Percentiles rank a stretch among this genome's conserved stretches.
Conservation (phyloP, 305 asterid species). For the Andrographis paniculata region DNA sequence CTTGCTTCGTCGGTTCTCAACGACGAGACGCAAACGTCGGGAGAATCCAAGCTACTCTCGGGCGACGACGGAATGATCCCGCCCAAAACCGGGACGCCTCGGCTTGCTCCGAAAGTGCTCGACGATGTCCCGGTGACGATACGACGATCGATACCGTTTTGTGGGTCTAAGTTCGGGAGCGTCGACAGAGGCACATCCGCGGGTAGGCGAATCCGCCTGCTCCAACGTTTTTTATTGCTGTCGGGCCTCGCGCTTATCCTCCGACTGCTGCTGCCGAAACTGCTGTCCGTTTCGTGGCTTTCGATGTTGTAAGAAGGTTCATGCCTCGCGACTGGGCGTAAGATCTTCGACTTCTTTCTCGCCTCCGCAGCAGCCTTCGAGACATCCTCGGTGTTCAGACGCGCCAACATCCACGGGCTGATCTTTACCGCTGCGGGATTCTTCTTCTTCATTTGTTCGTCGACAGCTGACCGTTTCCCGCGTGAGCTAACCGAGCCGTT, state of each 20-base stretch:
- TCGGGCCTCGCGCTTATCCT: slow-evolving; percentile 40
- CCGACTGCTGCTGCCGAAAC: slow-evolving; percentile 66
- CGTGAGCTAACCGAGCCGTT: slow-evolving; percentile 73
- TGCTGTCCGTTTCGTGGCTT: slow-evolving; percentile 54
- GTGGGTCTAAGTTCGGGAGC: slow-evolving; percentile 26
- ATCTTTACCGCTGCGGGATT: slow-evolving; percentile 76
- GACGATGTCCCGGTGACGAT: slow-evolving; percentile 37
- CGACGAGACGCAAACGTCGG: slow-evolving; percentile 57
- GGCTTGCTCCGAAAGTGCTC: slow-evolving; percentile 36
- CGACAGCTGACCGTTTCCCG: slow-evolving; percentile 53
- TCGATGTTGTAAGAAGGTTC: slow-evolving; percentile 36
- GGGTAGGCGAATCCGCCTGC: slow-evolving; percentile 78
- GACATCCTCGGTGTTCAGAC: slow-evolving; percentile 80
- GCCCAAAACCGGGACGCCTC: slow-evolving; percentile 28
- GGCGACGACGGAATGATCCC: slow-evolving; percentile 69
- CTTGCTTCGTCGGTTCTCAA: slow-evolving; percentile 54
- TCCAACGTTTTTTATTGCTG: slow-evolving; percentile 51
- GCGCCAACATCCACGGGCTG: slow-evolving; percentile 94
- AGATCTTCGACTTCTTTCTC: slow-evolving; percentile 76
- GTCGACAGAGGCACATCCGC: slow-evolving; percentile 50
- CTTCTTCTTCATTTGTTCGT: slow-evolving; percentile 72
- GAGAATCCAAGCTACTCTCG: slow-evolving; percentile 86
- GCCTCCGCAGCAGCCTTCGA: slow-evolving; percentile 97
- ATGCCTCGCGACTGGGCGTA: slow-evolving; percentile 59
- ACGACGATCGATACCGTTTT: slow-evolving; percentile 26